phyloP scores from a whole-genome alignment of 2,329 filamentous ascomycete genomes.

The Rugonectria rugulosa region DNA sequence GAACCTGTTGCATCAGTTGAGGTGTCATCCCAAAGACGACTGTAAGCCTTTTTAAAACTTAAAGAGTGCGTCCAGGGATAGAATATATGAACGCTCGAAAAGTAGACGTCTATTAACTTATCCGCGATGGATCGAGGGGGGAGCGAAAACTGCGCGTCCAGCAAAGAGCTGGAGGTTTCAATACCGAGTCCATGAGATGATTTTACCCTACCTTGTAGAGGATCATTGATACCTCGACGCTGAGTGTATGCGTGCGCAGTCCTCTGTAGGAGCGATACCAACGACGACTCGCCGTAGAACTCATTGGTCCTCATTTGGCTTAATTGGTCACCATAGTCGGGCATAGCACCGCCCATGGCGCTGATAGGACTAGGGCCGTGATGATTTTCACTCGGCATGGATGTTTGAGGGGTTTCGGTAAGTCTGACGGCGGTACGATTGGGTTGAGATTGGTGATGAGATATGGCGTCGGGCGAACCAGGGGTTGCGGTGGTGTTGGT shows the following conservation, averaged over 20 bases:
- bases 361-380: slow-evolving; percentile 6
- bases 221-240: too few species aligned
- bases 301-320: background rate
- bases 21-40: too few species aligned
- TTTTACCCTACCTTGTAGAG: background rate
- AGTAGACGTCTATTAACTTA: background rate
- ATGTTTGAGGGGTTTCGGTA: too few species aligned
- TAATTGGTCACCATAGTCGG: background rate
- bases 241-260: too few species aligned
- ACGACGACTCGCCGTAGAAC: slow-evolving; percentile 10
- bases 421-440: too few species aligned
- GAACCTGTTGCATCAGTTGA: too few species aligned
- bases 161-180: background rate
- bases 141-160: slow-evolving; percentile 4
- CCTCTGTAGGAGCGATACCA: background rate
- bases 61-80: slow-evolving; percentile 14
- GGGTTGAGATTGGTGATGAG: too few species aligned
- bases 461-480: too few species aligned
- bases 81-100: slow-evolving; percentile 9
- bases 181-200: background rate
- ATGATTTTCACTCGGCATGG: too few species aligned
- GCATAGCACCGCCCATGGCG: slow-evolving; percentile 6
- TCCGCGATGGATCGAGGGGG: slow-evolving; percentile 5
- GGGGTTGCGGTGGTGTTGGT: too few species aligned
- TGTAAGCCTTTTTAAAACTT: background rate